phyloP scores from a whole-genome alignment of 1,284 basidiomycete genomes.

The Inonotus hispidus region DNA sequence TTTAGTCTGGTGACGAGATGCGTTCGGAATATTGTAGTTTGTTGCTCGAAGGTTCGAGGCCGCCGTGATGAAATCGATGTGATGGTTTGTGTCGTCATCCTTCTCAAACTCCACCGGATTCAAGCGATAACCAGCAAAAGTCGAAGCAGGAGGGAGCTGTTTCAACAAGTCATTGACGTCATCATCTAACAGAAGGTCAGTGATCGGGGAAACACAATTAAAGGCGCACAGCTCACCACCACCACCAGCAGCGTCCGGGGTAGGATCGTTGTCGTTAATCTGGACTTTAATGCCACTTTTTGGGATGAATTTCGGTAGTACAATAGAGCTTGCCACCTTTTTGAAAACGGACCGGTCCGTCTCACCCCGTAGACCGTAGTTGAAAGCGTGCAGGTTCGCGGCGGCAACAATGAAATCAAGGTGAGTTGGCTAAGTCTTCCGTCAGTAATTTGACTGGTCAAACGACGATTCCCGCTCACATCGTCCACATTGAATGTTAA shows the following conservation, averaged over 20 bases:
- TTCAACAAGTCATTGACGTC: slow-evolving; percentile 55
- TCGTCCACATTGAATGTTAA: slow-evolving; percentile 83
- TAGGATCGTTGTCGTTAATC: slow-evolving; percentile 90
- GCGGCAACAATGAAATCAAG: slow-evolving; percentile 88
- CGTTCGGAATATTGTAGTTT: slow-evolving; percentile 90
- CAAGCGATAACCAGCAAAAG: slow-evolving; percentile 91
- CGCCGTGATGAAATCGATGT: slow-evolving; percentile 99
- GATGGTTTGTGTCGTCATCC: slow-evolving; percentile 97
- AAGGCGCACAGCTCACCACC: slow-evolving; percentile 17
- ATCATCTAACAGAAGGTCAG: slow-evolving; percentile 37
- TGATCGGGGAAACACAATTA: not conserved
- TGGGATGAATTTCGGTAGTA: slow-evolving; percentile 91
- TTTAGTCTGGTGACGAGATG: slow-evolving; percentile 94
- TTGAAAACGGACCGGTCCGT: slow-evolving; percentile 77
- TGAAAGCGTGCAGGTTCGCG: slow-evolving; percentile 96
- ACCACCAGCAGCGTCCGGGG: slow-evolving; percentile 48
- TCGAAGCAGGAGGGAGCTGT: slow-evolving; percentile 81
- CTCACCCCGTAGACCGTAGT: slow-evolving; percentile 95
- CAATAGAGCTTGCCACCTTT: slow-evolving; percentile 80
- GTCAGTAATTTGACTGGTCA: not conserved
- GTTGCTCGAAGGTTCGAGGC: slow-evolving; percentile 95
- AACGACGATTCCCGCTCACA: slow-evolving; percentile 44
- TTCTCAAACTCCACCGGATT: slow-evolving; percentile 98
- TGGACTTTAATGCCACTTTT: slow-evolving; percentile 93
- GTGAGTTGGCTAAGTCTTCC: slow-evolving; percentile 66